Conservation (phyloP, 2,329 filamentous ascomycete species). For the Grosmannia serpens region DNA sequence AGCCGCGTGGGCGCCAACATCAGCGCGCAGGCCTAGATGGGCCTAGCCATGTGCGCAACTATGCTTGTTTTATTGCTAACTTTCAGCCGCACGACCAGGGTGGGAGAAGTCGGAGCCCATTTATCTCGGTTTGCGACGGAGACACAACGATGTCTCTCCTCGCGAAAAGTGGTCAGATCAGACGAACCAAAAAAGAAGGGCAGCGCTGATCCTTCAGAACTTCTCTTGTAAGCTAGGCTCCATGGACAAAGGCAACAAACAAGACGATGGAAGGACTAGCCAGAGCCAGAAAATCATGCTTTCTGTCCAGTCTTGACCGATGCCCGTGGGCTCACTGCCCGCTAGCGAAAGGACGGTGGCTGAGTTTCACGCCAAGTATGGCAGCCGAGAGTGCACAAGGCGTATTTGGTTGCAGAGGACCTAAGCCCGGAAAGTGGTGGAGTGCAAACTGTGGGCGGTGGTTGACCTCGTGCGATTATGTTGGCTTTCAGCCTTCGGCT, state of each 20-base stretch:
- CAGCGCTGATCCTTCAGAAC: background rate
- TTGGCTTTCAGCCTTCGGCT: too few relatives aligned
- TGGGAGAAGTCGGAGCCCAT: background rate
- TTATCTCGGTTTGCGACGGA: background rate
- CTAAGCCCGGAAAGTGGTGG: too few relatives aligned
- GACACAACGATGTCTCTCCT: background rate
- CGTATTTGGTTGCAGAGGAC: background rate
- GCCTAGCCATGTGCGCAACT: background rate
- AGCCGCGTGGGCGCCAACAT: too few relatives aligned
- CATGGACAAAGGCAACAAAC: background rate
- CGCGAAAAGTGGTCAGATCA: too few relatives aligned
- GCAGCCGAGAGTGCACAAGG: background rate
- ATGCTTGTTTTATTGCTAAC: background rate
- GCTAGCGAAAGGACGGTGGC: background rate
- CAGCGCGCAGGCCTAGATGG: background rate
- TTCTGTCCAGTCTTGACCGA: too few relatives aligned
- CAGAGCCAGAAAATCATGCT: too few relatives aligned
- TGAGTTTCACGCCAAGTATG: background rate
- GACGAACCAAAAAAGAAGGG: background rate
- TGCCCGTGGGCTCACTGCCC: background rate
- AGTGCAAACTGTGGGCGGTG: too few relatives aligned
- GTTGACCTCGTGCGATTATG: too few relatives aligned
- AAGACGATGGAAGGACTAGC: too few relatives aligned
- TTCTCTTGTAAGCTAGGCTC: background rate
- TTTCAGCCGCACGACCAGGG: background rate